Base-by-base conservation (phyloP, 257 asterid genomes). In the Penstemon davidsonii region DNA sequence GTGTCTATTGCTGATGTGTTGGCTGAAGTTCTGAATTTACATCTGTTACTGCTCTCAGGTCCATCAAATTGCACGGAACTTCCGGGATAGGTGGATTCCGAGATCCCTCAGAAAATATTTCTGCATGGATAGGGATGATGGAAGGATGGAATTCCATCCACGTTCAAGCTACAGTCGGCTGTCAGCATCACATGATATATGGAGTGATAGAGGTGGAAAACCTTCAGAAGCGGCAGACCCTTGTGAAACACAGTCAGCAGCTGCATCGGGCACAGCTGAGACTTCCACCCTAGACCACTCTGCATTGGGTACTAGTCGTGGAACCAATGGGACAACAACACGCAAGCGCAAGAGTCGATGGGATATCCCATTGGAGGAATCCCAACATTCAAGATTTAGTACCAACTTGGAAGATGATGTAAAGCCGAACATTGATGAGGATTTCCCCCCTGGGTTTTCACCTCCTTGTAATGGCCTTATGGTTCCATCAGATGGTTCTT, bases 301-400 rank as follows among this genome's bases (percentile, higher is more conserved):
- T 59, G 71, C 75, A 63, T 62, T 83, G 4, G 73, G 63, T 70
- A 62, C 73, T 64, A 66, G 60, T 66, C 37, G 71, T 45, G 75
- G 55, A 62, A 60, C 73, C 63, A 67, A 71, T 9, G 75, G 80
- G 73, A 69, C 75, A 75, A 81, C 44, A 76, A 75, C 67, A 53
- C 91, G 88, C 60, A 87, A 87, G 76, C 92, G 98, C 60, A 92
- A 92, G 80, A 92, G 92, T 74, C 85, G 96, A 55, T 92, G 98
- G 96, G 98, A 89, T 76, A 79, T 60, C 79, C 94, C 92, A 6
- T 63, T 59, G 8, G 80, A 79, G 33, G 78, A 71, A 55, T 63
- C 61, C 72, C 83, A 79, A 38, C 74, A 66, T 42, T 72, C 81
- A 64, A 67, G 78, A 65, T 46, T 13, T 66, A 83, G 82, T 62